Conservation (phyloP, 495 filamentous ascomycete genomes). For the Glutinoglossum americanum region DNA sequence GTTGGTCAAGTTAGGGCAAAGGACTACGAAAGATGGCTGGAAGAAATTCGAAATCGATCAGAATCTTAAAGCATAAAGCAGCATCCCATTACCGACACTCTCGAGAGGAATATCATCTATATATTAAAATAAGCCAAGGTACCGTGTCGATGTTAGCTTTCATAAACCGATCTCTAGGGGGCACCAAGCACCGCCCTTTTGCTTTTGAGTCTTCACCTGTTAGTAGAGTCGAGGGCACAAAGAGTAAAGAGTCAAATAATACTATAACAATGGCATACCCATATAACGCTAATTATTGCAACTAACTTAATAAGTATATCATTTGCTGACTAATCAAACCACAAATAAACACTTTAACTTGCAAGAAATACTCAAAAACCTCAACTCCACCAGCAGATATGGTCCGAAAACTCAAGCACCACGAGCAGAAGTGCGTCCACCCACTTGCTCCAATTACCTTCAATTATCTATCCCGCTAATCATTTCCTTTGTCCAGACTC, state of each 20-base stretch:
- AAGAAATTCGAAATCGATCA: constrained; percentile 13
- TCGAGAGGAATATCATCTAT: background rate
- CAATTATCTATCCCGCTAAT: background rate
- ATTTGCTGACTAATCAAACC: background rate
- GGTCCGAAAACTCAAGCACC: constrained; percentile 30
- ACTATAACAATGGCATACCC: too few relatives aligned
- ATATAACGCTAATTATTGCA: too few relatives aligned
- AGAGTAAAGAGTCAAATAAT: too few relatives aligned
- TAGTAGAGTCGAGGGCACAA: too few relatives aligned
- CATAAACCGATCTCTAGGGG: too few relatives aligned
- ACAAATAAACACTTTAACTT: too few relatives aligned
- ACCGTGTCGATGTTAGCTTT: too few relatives aligned
- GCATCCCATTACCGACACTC: background rate
- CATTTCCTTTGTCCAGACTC: constrained; percentile 22
- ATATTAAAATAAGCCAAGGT: background rate
- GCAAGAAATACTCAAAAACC: background rate
- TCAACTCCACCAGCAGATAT: background rate
- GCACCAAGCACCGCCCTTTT: too few relatives aligned
- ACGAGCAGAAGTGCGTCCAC: constrained; percentile 46
- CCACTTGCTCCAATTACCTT: background rate
- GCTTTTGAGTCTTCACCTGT: too few relatives aligned
- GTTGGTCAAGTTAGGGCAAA: constrained; percentile 24
- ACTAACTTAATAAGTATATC: too few relatives aligned
- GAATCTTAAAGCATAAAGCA: background rate
- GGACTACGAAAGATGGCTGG: constrained; percentile 4